These are phyloP conservation scores for Neofusicoccum kwambonambiense DNA, from an alignment of 2,329 filamentous ascomycete genomes.

Conservation along the genomic window DNA sequence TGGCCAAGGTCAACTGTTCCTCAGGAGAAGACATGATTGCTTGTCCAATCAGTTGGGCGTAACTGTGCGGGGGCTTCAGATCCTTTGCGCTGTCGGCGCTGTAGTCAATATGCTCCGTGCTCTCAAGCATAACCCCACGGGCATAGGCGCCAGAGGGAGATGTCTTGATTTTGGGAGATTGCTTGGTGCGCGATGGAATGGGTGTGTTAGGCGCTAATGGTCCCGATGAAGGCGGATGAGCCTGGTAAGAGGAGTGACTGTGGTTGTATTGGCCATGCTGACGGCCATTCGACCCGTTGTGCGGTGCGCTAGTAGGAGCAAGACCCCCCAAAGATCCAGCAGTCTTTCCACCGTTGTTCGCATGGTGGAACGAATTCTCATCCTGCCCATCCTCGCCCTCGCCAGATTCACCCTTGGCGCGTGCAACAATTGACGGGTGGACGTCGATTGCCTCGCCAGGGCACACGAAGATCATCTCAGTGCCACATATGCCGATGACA, in stretches of 20 bases:
- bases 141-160: slow-evolving; percentile 47
- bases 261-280: slow-evolving; percentile 18
- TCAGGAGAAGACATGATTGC: slow-evolving; percentile 85
- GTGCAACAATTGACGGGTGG: slow-evolving; percentile 63
- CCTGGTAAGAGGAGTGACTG: slow-evolving; percentile 6
- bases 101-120: slow-evolving; percentile 65
- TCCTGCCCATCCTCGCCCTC: slow-evolving; percentile 31
- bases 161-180: slow-evolving; percentile 39
- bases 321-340: slow-evolving; percentile 22
- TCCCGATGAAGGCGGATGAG: slow-evolving; percentile 12
- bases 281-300: slow-evolving; percentile 8
- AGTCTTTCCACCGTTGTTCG: slow-evolving; percentile 15
- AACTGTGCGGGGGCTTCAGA: slow-evolving; percentile 93
- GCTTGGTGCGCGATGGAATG: slow-evolving; percentile 36
- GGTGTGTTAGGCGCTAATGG: slow-evolving; percentile 27
- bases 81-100: slow-evolving; percentile 83
- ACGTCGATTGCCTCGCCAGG: slow-evolving; percentile 72
- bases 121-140: slow-evolving; percentile 53
- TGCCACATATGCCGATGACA: slow-evolving; percentile 85
- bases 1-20: slow-evolving; percentile 84
- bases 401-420: slow-evolving; percentile 40
- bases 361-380: slow-evolving; percentile 8
- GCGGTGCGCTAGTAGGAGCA: slow-evolving; percentile 24
- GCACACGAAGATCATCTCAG: slow-evolving; percentile 99
- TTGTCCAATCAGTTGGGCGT: slow-evolving; percentile 95